These are phyloP conservation scores for Candida taoyuanica DNA, from an alignment of 805 yeast species.

Conservation along the genomic window DNA sequence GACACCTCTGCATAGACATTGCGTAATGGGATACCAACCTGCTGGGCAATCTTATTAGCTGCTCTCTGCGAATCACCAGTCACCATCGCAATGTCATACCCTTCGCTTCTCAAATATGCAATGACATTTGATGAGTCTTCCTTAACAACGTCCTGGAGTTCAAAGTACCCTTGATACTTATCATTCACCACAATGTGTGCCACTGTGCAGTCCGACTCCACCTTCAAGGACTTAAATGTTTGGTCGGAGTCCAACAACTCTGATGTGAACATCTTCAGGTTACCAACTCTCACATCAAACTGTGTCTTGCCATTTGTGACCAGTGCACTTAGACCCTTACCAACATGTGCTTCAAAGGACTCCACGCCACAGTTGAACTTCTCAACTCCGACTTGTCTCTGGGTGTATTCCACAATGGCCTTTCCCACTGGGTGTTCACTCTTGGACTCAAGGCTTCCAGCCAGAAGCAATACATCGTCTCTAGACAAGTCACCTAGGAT, in stretches of 20 bases:
- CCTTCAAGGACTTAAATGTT: constrained; percentile 16
- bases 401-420: constrained; percentile 49
- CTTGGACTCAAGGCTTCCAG: constrained; percentile 55
- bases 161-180: constrained; percentile 57
- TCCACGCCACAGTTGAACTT: constrained; percentile 10
- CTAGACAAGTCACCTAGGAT: constrained; percentile 7
- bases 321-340: constrained; percentile 33
- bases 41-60: constrained; percentile 59
- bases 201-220: constrained; percentile 37
- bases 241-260: constrained; percentile 15
- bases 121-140: constrained; percentile 61
- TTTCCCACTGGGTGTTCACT: constrained; percentile 89
- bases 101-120: constrained; percentile 43
- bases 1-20: constrained; percentile 72
- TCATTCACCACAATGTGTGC: constrained; percentile 58
- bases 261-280: constrained; percentile 23
- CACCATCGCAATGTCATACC: constrained; percentile 72
- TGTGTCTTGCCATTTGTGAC: constrained; percentile 20
- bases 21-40: constrained; percentile 58
- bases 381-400: constrained; percentile 10
- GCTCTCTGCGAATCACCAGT: constrained; percentile 77
- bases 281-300: constrained; percentile 50
- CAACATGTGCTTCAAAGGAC: constrained; percentile 31
- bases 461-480: constrained; percentile 40
- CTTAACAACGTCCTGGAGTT: constrained; percentile 63